These are phyloP conservation scores for Exidia glandulosa DNA, from an alignment of 768 basidiomycete species.

Conservation along the genomic window DNA sequence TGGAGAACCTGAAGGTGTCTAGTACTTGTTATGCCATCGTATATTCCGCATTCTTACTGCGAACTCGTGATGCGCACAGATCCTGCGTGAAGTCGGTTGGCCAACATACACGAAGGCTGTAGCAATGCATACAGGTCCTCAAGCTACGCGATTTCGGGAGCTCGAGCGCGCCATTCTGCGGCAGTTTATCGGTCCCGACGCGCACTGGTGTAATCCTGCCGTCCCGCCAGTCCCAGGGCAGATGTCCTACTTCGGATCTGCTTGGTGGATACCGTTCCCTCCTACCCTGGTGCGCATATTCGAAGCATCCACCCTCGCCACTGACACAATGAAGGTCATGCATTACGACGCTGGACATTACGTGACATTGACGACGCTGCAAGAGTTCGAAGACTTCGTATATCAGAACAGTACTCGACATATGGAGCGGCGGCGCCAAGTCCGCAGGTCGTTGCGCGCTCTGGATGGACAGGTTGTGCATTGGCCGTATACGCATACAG, in stretches of 20 bases:
- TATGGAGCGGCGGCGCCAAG: constrained; percentile 38
- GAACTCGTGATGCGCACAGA: constrained; percentile 29
- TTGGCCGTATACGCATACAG: constrained; percentile 54
- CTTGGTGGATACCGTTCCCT: constrained; percentile 75
- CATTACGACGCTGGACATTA: constrained; percentile 53
- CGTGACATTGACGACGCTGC: constrained; percentile 32
- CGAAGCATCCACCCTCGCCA: no score
- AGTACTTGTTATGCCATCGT: neutral
- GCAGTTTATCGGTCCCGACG: constrained; percentile 59
- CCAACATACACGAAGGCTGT: constrained; percentile 43
- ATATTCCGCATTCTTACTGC: neutral
- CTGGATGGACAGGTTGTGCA: constrained; percentile 49
- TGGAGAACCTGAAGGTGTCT: constrained; percentile 65
- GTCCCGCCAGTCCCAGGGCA: constrained; percentile 22
- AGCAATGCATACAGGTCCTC: constrained; percentile 33
- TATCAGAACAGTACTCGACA: constrained; percentile 44
- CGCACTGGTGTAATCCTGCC: constrained; percentile 45
- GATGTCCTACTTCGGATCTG: constrained; percentile 55
- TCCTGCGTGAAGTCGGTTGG: constrained; percentile 59
- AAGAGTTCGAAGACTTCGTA: constrained; percentile 48
- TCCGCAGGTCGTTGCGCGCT: constrained; percentile 53
- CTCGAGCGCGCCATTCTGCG: constrained; percentile 44
- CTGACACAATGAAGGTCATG: no score
- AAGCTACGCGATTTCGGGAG: constrained; percentile 32
- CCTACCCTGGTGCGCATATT: constrained; percentile 60